Evolutionary conservation across 371 early-diverging fungal genomes (phyloP), one percentile per base, ranked within the genome.

Genomic region (Saksenaea oblongispora): DNA sequence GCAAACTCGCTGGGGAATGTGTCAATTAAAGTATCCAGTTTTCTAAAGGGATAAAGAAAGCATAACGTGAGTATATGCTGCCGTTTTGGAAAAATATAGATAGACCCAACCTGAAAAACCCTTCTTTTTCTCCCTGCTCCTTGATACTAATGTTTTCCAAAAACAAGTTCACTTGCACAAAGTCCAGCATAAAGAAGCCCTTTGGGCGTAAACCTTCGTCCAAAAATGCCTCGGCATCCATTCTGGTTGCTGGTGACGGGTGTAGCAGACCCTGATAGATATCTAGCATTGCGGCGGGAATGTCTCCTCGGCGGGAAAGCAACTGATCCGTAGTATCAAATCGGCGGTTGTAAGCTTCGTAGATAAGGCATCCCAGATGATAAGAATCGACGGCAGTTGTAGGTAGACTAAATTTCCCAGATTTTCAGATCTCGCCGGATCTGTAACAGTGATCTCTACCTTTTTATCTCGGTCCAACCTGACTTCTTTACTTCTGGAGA

Each of bases 131-230:
- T 35, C 74, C 64, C 31, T 86, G 84, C 31, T 95, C 95, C 71
- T 95, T 95, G 59, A 97, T 86, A 35, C 89, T 87, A 51, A 95
- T 87, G 70, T 94, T 91, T 63, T 97, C 97, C 36, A 96, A 69
- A 56, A 95, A 95, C 54, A 91, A 61, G 51, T 87, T 89, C 3
- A 90, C 85, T 31, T 85, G 84, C 4, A 97, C 82, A 62, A 97
- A 90, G 56, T 90, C 90, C 11, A 79, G 86, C 35, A 90, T 85
- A 68, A 97, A 93, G 65, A 86, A 93, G 0, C 91, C 89, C 56
- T 79, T 76, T 0, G 85, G 68, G 3, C 78, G 75, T 56, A 81
- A 62, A 3, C 89, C 91, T 51, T 75, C 71, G 28, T 93, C 89
- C 22, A 95, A 69, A 51, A 95, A 90, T 51, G 81, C 78, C 4